Evolutionary conservation across 192 early-diverging fungal species (phyloP).

Genomic region (Coemansia sp.): DNA sequence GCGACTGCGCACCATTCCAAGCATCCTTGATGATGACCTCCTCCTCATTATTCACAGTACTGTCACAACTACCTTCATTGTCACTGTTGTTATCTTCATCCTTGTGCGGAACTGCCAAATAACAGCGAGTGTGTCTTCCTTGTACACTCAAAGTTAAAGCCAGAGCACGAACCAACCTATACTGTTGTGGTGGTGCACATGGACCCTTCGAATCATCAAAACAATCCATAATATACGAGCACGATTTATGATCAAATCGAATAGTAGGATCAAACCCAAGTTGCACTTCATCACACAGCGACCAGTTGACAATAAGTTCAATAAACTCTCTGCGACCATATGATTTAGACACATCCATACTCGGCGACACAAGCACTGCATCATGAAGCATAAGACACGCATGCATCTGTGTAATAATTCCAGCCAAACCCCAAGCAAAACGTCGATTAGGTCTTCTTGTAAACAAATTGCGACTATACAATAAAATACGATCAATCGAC

Average conservation of each 20-base stretch:
- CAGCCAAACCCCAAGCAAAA: not conserved
- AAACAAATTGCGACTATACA: not conserved
- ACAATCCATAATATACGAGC: not conserved
- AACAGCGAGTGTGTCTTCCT: conserved; percentile 19
- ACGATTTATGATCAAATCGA: not conserved
- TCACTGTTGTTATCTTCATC: not conserved
- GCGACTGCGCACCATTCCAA: not conserved
- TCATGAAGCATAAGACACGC: not conserved
- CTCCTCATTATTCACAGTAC: not conserved
- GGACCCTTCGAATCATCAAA: not conserved
- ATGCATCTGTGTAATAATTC: not conserved
- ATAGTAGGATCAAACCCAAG: conserved; percentile 12
- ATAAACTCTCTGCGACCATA: not conserved
- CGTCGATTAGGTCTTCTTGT: not conserved
- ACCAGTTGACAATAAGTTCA: conserved; percentile 9
- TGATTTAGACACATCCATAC: not conserved
- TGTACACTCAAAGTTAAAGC: not conserved
- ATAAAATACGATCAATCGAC: not conserved
- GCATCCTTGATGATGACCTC: conserved; percentile 8
- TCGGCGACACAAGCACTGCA: not conserved
- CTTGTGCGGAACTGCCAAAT: not conserved
- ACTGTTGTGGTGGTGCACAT: not conserved
- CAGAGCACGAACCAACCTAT: not conserved
- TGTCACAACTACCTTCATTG: too few relatives aligned
- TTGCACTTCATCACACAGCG: conserved; percentile 2